Conservation (phyloP, 345 rosid species). For the Gossypium ekmanianum region DNA sequence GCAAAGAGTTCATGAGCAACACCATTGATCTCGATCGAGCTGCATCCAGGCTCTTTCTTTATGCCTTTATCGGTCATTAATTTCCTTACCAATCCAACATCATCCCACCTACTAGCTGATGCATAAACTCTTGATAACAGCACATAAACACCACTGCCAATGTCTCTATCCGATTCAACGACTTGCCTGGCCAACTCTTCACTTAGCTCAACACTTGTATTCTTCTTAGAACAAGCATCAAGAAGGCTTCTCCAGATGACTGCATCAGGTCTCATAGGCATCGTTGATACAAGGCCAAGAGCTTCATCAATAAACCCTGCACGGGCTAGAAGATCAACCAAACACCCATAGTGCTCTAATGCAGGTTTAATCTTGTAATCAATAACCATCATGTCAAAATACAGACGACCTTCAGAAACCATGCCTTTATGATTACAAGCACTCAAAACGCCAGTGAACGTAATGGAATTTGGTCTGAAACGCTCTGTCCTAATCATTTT, state of each 20-base stretch:
- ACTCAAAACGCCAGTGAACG: constrained; percentile 58
- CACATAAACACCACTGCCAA: constrained; percentile 60
- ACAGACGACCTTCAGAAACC: constrained; percentile 54
- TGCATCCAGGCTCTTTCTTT: constrained; percentile 80
- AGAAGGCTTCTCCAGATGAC: constrained; percentile 92
- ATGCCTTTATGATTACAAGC: constrained; percentile 69
- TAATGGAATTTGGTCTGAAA: constrained; percentile 53
- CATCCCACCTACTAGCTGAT: constrained; percentile 67
- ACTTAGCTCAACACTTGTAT: constrained; percentile 54
- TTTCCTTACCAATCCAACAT: constrained; percentile 65
- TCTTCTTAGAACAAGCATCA: constrained; percentile 65
- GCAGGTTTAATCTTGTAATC: constrained; percentile 59
- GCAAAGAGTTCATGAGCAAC: constrained; percentile 69
- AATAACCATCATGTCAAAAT: constrained; percentile 57
- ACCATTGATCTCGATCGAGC: constrained; percentile 70
- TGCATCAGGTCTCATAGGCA: constrained; percentile 72
- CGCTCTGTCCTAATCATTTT: constrained; percentile 33
- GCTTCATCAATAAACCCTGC: constrained; percentile 72
- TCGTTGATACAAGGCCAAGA: constrained; percentile 46
- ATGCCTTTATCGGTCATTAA: constrained; percentile 66
- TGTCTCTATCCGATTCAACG: constrained; percentile 39
- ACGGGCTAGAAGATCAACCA: constrained; percentile 67
- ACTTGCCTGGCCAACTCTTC: constrained; percentile 58
- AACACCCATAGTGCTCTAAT: constrained; percentile 77
- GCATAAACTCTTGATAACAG: constrained; percentile 74